Evolutionary conservation across 805 yeast species (phyloP).

Genomic region (Candida anglica): DNA sequence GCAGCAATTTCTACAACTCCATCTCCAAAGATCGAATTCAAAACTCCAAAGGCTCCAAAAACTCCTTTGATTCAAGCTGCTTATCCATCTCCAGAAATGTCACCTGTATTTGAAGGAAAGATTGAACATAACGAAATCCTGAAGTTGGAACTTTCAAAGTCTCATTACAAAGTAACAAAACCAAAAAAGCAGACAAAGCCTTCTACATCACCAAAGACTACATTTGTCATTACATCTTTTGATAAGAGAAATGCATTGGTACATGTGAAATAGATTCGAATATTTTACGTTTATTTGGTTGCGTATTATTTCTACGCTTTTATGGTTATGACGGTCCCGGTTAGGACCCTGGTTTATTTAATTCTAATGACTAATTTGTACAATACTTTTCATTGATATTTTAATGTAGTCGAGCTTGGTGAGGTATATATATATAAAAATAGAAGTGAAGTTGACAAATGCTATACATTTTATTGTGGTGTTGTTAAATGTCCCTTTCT

Average conservation of each 20-base stretch:
- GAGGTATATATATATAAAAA: too few relatives aligned
- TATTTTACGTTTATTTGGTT: too few relatives aligned
- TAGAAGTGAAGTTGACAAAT: too few relatives aligned
- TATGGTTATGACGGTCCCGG: too few relatives aligned
- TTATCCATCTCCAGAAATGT: constrained; percentile 5
- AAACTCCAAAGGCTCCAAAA: background rate
- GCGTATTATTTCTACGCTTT: too few relatives aligned
- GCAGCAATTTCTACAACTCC: background rate
- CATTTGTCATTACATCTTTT: constrained; percentile 16
- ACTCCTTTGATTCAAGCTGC: background rate
- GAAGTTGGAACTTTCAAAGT: constrained; percentile 1
- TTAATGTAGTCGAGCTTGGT: too few relatives aligned
- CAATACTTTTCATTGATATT: too few relatives aligned
- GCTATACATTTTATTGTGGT: too few relatives aligned
- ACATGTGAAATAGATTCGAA: constrained; percentile 1
- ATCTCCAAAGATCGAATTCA: too few relatives aligned
- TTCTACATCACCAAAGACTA: background rate
- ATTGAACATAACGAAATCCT: constrained; percentile 1
- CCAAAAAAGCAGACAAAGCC: background rate
- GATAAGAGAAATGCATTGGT: constrained; percentile 12
- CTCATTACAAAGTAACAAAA: constrained; percentile 2
- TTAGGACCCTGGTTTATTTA: too few relatives aligned
- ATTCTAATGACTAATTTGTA: too few relatives aligned
- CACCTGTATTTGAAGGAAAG: constrained; percentile 2
- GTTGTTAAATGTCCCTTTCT: too few relatives aligned